Conservation (phyloP, 306 rosid genomes). For the Nissolia schottii region DNA sequence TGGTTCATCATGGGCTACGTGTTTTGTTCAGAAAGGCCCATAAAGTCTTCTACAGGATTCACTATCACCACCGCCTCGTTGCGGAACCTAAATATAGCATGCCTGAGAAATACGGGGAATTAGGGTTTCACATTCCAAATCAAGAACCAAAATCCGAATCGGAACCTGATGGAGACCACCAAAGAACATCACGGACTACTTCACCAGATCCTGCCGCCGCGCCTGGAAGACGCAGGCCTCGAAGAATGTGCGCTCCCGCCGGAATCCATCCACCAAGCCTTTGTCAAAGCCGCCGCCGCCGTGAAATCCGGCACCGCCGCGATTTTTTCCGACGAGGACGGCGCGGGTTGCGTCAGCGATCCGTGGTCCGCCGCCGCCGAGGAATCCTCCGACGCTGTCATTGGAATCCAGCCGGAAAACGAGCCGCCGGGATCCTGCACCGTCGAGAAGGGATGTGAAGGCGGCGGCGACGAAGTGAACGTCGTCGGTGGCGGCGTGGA, state of each 20-base stretch:
- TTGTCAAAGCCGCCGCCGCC: conserved; percentile 67
- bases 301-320: conserved; percentile 51
- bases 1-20: background rate
- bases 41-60: background rate
- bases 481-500: conserved; percentile 26
- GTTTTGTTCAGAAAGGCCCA: background rate
- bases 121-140: background rate
- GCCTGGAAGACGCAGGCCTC: conserved; percentile 84
- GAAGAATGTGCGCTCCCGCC: conserved; percentile 84
- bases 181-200: conserved; percentile 33
- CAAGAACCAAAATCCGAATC: background rate
- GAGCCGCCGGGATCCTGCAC: conserved; percentile 39
- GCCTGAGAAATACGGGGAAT: background rate
- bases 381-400: conserved; percentile 30
- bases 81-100: background rate
- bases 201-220: conserved; percentile 64
- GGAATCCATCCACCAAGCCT: conserved; percentile 69
- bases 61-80: background rate
- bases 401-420: conserved; percentile 31
- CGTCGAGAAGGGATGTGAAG: conserved; percentile 31
- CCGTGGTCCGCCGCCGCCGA: conserved; percentile 35
- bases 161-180: conserved; percentile 38
- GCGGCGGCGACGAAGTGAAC: conserved; percentile 32
- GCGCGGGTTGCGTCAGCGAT: conserved; percentile 36
- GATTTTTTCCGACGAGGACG: conserved; percentile 33